Percentiles rank a stretch among this genome's conserved stretches.
Conservation (phyloP, 1,139 yeast genomes). For the Pichia kudriavzevii region DNA sequence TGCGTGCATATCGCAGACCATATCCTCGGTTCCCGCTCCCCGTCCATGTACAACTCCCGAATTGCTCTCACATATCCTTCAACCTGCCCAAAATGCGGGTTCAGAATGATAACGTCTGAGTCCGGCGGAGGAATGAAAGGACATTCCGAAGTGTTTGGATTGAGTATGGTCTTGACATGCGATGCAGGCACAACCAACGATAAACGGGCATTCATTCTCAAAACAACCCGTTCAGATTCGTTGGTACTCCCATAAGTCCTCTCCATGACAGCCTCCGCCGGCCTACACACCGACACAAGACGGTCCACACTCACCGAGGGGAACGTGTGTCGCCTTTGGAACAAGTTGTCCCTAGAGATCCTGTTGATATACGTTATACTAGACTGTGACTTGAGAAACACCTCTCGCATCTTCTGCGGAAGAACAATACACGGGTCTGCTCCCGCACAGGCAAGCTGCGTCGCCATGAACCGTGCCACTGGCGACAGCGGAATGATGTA, state of each 20-base stretch:
- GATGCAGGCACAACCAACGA: slow-evolving; percentile 9
- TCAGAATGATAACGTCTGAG: slow-evolving; percentile 39
- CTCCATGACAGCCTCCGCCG: background rate
- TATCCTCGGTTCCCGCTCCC: slow-evolving; percentile 32
- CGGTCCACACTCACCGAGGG: slow-evolving; percentile 5
- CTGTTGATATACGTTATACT: slow-evolving; percentile 21
- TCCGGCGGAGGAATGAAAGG: slow-evolving; percentile 15
- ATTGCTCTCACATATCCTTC: slow-evolving; percentile 22
- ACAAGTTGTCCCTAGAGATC: slow-evolving; percentile 19
- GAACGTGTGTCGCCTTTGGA: slow-evolving; percentile 6
- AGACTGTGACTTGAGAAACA: slow-evolving; percentile 18
- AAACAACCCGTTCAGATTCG: too few species aligned
- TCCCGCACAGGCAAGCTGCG: slow-evolving; percentile 7
- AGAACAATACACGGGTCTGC: slow-evolving; percentile 8
- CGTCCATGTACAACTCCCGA: slow-evolving; percentile 21
- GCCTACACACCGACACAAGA: slow-evolving; percentile 1
- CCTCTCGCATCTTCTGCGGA: slow-evolving; percentile 14
- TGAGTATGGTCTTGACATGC: slow-evolving; percentile 7
- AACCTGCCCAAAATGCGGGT: slow-evolving; percentile 45
- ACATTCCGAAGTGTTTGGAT: background rate
- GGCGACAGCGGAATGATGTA: slow-evolving; percentile 10
- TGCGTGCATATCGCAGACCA: slow-evolving; percentile 44
- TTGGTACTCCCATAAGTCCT: too few species aligned
- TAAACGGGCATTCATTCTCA: background rate
- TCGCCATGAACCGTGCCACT: slow-evolving; percentile 11